Conservation (phyloP, 441 rosid genomes). For the Euphorbia corollata region DNA sequence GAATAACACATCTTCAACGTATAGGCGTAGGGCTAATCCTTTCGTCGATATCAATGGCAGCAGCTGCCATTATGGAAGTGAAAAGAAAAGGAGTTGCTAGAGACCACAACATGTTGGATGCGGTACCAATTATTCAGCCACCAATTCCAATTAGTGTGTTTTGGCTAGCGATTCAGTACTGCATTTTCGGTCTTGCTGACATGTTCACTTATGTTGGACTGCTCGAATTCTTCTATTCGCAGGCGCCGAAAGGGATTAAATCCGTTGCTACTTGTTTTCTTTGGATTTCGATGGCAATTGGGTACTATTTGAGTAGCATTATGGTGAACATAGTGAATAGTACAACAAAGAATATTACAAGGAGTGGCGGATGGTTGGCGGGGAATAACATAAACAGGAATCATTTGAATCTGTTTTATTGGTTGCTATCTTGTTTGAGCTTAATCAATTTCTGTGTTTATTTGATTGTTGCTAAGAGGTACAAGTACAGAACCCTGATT, state of each 20-base stretch:
- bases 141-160: constrained; percentile 38
- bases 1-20: constrained; percentile 51
- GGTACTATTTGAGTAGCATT: constrained; percentile 41
- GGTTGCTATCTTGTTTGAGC: constrained; percentile 43
- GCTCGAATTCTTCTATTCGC: constrained; percentile 54
- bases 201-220: constrained; percentile 50
- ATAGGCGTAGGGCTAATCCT: constrained; percentile 50
- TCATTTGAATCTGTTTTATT: constrained; percentile 45
- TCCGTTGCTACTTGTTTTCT: constrained; percentile 51
- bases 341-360: constrained; percentile 31
- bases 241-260: constrained; percentile 47
- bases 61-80: constrained; percentile 42
- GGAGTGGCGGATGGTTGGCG: constrained; percentile 49
- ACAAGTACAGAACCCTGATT: constrained; percentile 36
- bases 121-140: constrained; percentile 33
- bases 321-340: constrained; percentile 43
- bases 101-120: constrained; percentile 46
- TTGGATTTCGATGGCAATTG: constrained; percentile 59
- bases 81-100: constrained; percentile 44
- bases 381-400: constrained; percentile 59
- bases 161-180: constrained; percentile 53
- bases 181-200: constrained; percentile 56
- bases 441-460: constrained; percentile 42
- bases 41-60: constrained; percentile 42
- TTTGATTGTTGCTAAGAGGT: constrained; percentile 35